These are phyloP conservation scores for Lavandula angustifolia DNA, from an alignment of 257 asterid species.

Conservation along the genomic window DNA sequence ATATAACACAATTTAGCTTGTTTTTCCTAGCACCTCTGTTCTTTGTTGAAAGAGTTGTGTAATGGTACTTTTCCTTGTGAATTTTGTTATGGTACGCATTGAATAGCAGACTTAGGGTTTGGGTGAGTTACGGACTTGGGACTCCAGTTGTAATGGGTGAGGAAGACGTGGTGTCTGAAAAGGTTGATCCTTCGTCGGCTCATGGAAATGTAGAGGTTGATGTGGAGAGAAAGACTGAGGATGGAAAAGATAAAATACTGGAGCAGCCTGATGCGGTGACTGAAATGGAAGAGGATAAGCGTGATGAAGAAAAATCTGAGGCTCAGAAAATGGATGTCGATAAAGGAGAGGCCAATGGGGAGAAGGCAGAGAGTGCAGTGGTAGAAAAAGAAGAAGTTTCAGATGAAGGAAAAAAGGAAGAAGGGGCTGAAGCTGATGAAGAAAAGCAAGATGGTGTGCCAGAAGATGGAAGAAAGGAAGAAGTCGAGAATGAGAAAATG, in stretches of 20 bases:
- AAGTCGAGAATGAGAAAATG: slow-evolving; percentile 33
- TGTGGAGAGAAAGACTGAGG: slow-evolving; percentile 37
- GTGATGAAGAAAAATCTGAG: slow-evolving; percentile 35
- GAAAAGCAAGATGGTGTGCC: slow-evolving; percentile 32
- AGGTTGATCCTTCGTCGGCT: slow-evolving; percentile 38
- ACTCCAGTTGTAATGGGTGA: slow-evolving; percentile 55
- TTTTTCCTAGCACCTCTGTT: background rate
- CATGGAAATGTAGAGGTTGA: slow-evolving; percentile 44
- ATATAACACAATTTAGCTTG: background rate
- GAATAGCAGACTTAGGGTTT: slow-evolving; percentile 19
- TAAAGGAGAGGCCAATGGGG: slow-evolving; percentile 39
- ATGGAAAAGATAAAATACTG: slow-evolving; percentile 29
- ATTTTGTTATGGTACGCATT: background rate
- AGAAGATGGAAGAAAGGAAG: slow-evolving; percentile 35
- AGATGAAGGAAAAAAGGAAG: slow-evolving; percentile 20
- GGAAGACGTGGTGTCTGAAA: slow-evolving; percentile 53
- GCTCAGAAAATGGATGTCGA: slow-evolving; percentile 49
- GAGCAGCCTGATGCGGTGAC: slow-evolving; percentile 33
- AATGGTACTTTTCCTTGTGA: background rate
- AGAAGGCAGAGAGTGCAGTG: slow-evolving; percentile 29
- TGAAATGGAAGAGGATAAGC: slow-evolving; percentile 37
- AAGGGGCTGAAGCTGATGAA: slow-evolving; percentile 26
- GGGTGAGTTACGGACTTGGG: slow-evolving; percentile 1
- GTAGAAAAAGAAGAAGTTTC: slow-evolving; percentile 29
- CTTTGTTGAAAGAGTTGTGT: background rate